phyloP scores from a whole-genome alignment of 129 eudicot genomes.

The Ambrosia trifida region DNA sequence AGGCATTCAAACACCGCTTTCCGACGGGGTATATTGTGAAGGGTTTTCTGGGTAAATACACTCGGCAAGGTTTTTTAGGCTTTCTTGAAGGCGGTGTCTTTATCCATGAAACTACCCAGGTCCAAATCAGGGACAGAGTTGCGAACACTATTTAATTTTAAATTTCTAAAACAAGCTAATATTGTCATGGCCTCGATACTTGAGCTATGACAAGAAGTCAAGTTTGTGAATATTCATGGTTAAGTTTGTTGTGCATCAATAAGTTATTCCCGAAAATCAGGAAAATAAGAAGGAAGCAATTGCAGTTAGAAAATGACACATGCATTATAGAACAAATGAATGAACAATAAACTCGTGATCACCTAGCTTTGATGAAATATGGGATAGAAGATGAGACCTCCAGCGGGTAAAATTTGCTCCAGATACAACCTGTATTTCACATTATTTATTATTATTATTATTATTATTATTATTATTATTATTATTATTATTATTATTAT shows the following conservation, averaged over 20 bases:
- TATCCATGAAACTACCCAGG: too few relatives aligned
- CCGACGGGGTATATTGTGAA: too few relatives aligned
- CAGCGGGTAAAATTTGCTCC: slow-evolving; percentile 21
- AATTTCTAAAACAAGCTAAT: background rate
- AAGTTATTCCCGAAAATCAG: slow-evolving; percentile 12
- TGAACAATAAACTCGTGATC: slow-evolving; percentile 6
- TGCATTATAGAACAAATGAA: slow-evolving; percentile 6
- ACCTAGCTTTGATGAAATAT: slow-evolving; percentile 5
- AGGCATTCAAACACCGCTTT: too few relatives aligned
- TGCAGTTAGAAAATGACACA: background rate
- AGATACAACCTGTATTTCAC: slow-evolving; percentile 25
- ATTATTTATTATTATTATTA: too few relatives aligned
- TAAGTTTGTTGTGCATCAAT: background rate
- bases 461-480: too few relatives aligned
- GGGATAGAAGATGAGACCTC: slow-evolving; percentile 24
- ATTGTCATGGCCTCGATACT: background rate
- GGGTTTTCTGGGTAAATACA: too few relatives aligned
- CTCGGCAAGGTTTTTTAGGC: too few relatives aligned
- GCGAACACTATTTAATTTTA: too few relatives aligned
- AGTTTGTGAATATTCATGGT: background rate
- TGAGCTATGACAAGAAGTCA: background rate
- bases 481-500: too few relatives aligned
- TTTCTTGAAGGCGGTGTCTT: too few relatives aligned
- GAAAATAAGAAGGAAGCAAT: slow-evolving; percentile 2
- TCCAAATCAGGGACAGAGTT: too few relatives aligned